Percentiles rank a stretch among this genome's conserved stretches.
Evolutionary conservation across 768 basidiomycete genomes (phyloP).

Genomic region (Calvatia gigantea): DNA sequence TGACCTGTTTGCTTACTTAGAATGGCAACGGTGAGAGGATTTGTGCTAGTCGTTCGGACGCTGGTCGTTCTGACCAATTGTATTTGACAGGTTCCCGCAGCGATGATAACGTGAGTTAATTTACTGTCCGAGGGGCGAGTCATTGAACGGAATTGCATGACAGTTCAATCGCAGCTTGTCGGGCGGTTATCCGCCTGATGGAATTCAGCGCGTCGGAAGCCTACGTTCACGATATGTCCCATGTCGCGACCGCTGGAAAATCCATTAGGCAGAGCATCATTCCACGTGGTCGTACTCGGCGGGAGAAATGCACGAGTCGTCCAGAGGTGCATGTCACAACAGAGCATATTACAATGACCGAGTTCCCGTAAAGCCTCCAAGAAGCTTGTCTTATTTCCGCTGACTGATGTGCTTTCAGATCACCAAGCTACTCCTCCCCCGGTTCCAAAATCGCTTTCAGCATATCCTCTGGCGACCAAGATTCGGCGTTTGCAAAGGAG

Average conservation of each 20-base stretch:
- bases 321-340: conserved; percentile 56
- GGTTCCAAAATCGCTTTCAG: conserved; percentile 10
- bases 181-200: conserved; percentile 63
- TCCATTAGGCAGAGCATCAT: conserved; percentile 27
- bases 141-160: conserved; percentile 4
- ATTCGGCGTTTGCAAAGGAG: conserved; percentile 3
- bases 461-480: not conserved
- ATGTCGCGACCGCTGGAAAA: conserved; percentile 27
- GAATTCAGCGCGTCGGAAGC: conserved; percentile 47
- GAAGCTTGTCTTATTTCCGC: not conserved
- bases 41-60: not conserved
- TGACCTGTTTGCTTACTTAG: conserved; percentile 25
- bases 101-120: conserved; percentile 52
- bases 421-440: conserved; percentile 8
- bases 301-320: conserved; percentile 28
- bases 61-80: conserved; percentile 12
- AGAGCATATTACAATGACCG: conserved; percentile 58
- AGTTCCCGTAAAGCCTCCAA: conserved; percentile 40
- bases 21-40: conserved; percentile 46
- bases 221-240: conserved; percentile 43
- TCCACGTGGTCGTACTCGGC: conserved; percentile 20
- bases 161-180: conserved; percentile 62
- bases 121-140: not conserved
- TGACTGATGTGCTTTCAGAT: not conserved
- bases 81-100: conserved; percentile 51